Conservation (phyloP, 208 protist species). For the Leptomonas pyrrhocoris region DNA sequence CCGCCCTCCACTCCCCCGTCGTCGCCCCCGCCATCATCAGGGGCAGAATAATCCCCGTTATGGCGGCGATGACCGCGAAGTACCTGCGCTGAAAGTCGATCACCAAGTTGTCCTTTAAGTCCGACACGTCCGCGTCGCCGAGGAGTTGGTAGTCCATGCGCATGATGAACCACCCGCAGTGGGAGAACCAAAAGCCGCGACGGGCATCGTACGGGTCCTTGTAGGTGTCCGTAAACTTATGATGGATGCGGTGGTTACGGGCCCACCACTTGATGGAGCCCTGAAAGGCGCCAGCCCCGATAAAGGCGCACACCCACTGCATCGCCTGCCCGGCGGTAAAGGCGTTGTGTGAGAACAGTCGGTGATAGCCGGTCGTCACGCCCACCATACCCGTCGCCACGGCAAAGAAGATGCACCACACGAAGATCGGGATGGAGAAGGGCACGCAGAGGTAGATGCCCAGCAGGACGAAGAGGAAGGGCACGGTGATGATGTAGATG, state of each 20-base stretch:
- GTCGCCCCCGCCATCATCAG: slow-evolving; percentile 66
- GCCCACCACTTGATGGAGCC: slow-evolving; percentile 89
- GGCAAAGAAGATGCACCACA: slow-evolving; percentile 44
- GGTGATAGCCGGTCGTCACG: slow-evolving; percentile 88
- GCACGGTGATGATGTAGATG: slow-evolving; percentile 37
- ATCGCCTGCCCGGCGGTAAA: slow-evolving; percentile 61
- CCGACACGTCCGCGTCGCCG: slow-evolving; percentile 73
- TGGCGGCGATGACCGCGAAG: slow-evolving; percentile 73
- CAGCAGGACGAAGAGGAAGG: slow-evolving; percentile 26
- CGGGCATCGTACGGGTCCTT: slow-evolving; percentile 90
- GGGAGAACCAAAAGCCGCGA: slow-evolving; percentile 86
- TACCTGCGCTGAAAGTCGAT: slow-evolving; percentile 82
- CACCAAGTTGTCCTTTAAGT: slow-evolving; percentile 78
- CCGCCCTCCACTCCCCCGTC: slow-evolving; percentile 78
- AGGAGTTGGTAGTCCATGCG: slow-evolving; percentile 87
- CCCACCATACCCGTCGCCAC: slow-evolving; percentile 78
- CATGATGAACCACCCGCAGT: slow-evolving; percentile 92
- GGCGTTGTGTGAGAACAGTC: slow-evolving; percentile 83
- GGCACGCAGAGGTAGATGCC: slow-evolving; percentile 33
- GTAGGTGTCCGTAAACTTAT: slow-evolving; percentile 84
- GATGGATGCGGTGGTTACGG: slow-evolving; percentile 91
- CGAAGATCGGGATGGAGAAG: slow-evolving; percentile 21
- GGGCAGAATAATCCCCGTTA: slow-evolving; percentile 84
- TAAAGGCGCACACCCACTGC: slow-evolving; percentile 69
- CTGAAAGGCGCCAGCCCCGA: slow-evolving; percentile 82